Percentiles rank a stretch among this genome's conserved stretches.
phyloP scores from a whole-genome alignment of 768 basidiomycete species.

The Russula sp. region DNA sequence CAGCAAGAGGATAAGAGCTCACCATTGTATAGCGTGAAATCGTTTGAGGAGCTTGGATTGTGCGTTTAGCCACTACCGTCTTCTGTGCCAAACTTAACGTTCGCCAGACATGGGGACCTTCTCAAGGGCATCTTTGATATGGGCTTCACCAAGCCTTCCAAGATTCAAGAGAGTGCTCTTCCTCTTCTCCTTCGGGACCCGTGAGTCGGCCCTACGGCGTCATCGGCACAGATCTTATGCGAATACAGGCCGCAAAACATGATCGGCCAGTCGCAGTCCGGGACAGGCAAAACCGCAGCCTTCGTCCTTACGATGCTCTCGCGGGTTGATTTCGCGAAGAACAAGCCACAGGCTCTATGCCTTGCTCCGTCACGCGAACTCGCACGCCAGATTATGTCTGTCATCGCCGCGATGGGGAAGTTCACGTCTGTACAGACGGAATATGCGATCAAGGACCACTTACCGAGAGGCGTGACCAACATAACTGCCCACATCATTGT shows the following conservation, averaged over 20 bases:
- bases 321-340: constrained; percentile 76
- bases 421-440: constrained; percentile 90
- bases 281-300: constrained; percentile 98
- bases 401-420: constrained; percentile 91
- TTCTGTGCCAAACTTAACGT: constrained; percentile 5
- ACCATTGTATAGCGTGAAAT: constrained; percentile 89
- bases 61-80: constrained; percentile 66
- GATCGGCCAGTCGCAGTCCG: constrained; percentile 99
- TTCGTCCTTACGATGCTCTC: constrained; percentile 97
- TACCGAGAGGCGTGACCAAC: constrained; percentile 55
- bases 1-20: constrained; percentile 94
- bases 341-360: constrained; percentile 92
- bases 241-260: constrained; percentile 86
- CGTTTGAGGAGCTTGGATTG: constrained; percentile 95
- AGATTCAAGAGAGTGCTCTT: constrained; percentile 95
- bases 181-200: constrained; percentile 87
- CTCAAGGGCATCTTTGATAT: constrained; percentile 92
- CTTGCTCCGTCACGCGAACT: constrained; percentile 97
- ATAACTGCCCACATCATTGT: constrained; percentile 89
- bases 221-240: constrained; percentile 7
- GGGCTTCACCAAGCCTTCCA: constrained; percentile 96
- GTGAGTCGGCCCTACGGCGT: constrained; percentile 40
- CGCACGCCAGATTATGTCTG: constrained; percentile 95
- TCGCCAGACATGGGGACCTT: constrained; percentile 70
- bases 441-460: constrained; percentile 89